Evolutionary conservation across 441 rosid species (phyloP), one percentile per base, ranked within the genome.

Genomic region (Breynia disticha): DNA sequence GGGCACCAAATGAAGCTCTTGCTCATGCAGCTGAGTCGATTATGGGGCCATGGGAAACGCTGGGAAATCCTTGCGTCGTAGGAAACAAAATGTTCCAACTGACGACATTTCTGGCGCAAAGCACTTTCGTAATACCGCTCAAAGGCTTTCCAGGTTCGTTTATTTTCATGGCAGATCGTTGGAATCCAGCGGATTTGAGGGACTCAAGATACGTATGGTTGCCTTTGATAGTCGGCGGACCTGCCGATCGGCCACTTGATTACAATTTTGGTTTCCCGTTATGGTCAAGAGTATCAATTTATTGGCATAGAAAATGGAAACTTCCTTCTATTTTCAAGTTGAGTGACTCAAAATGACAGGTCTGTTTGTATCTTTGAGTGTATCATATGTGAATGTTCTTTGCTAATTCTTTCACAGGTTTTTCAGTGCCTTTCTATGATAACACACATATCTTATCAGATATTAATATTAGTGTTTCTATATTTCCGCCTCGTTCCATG

Each of bases 1-100:
- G 98, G 98, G 98, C 96, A 9, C 95, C 96, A 16, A 91, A 91
- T 35, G 96, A 88, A 73, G 94, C 98, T 1, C 51, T 83, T 48
- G 85, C 80, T 20, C 95, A 88, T 64, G 97, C 94, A 0, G 83
- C 95, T 4, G 96, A 81, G 57, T 84, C 86, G 1, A 66, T 88
- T 39, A 80, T 84, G 95, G 96, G 97, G 16, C 87, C 87, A 2
- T 91, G 98, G 98, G 97, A 91, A 77, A 86, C 80, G 18, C 12
- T 91, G 64, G 95, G 95, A 52, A 88, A 86, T 64, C 98, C 97
- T 0, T 86, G 94, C 67, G 38, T 84, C 0, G 95, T 94, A 19
- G 95, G 94, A 55, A 86, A 81, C 78, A 84, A 84, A 48, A 58
- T 84, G 60, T 86, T 56, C 66, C 72, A 73, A 15, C 74, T 75